A percentile compares a stretch with the other conserved stretches of the same genome.
These are phyloP conservation scores for Yarrowia bubula DNA, from an alignment of 805 yeast species.

Conservation along the genomic window DNA sequence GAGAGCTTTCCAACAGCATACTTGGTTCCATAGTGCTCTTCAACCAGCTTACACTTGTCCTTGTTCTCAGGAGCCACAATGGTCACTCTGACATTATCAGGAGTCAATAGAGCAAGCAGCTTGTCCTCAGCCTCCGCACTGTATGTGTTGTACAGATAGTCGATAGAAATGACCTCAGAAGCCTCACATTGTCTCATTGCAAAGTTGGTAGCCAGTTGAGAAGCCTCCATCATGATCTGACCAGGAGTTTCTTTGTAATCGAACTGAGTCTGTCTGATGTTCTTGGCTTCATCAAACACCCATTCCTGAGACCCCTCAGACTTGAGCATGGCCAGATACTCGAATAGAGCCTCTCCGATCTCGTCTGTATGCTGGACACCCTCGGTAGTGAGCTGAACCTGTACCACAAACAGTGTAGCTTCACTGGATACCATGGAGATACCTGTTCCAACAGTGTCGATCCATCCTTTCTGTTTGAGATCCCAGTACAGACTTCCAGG, in stretches of 20 bases:
- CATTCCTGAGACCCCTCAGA: slow-evolving; percentile 65
- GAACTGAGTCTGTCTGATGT: slow-evolving; percentile 65
- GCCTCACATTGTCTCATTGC: slow-evolving; percentile 55
- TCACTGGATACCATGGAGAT: slow-evolving; percentile 54
- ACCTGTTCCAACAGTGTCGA: slow-evolving; percentile 73
- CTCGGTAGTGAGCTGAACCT: slow-evolving; percentile 68
- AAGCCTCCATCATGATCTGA: slow-evolving; percentile 68
- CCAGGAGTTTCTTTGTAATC: slow-evolving; percentile 70
- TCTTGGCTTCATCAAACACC: slow-evolving; percentile 71
- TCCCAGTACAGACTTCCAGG: slow-evolving; percentile 74
- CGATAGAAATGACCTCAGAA: slow-evolving; percentile 54
- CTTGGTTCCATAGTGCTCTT: slow-evolving; percentile 5
- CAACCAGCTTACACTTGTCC: slow-evolving; percentile 37
- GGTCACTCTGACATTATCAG: slow-evolving; percentile 59
- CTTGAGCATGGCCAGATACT: slow-evolving; percentile 64
- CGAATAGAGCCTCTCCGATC: slow-evolving; percentile 60
- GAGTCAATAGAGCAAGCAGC: slow-evolving; percentile 51
- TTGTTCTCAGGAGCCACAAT: slow-evolving; percentile 54
- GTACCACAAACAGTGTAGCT: slow-evolving; percentile 61
- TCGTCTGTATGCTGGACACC: slow-evolving; percentile 63
- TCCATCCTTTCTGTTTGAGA: slow-evolving; percentile 74
- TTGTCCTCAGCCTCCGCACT: slow-evolving; percentile 53
- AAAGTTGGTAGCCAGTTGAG: slow-evolving; percentile 64
- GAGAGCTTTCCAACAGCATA: neutral
- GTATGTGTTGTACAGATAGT: slow-evolving; percentile 55